Base-by-base conservation (phyloP, 192 early-diverging fungal genomes). In the Funneliformis mosseae region DNA sequence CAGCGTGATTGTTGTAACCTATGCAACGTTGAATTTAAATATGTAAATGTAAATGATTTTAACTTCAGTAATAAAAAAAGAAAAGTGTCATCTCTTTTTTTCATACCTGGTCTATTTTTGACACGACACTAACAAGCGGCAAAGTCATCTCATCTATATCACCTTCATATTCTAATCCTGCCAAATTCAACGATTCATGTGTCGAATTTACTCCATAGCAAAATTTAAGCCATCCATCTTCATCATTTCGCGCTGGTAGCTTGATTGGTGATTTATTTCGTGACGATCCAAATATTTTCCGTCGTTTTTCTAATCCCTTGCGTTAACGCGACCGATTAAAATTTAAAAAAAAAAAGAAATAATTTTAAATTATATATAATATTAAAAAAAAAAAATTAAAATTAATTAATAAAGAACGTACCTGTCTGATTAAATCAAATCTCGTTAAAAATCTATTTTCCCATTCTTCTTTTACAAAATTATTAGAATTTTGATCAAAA, bases 151-250 rank as follows among this genome's bases (percentile, higher is more conserved):
- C 41, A 71, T 71, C 42, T 21, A 41, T 39, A 71, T 42, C 63
- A 27, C 63, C 63, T 66, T 28, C 25, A 66, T 16, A 10, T 66
- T 28, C 63, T 14, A 25, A 11, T 14, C 27, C 63, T 6, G 11
- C 63, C 5, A 66, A 66, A 33, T 28, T 39, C 69, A n/a, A n/a
- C 8, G 43, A 23, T 3, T 38, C n/a, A 8, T 62, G 33, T 33
- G 3, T 33, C 33, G 33, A 33, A 33, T 33, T 21, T 39, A 55
- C 16, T 48, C 77, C 77, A 55, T 78, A 78, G 18, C 77, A 78
- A 66, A 69, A 78, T 39, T 78, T 78, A 14, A 61, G 46, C 77
- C 77, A 78, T 28, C 41, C 77, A 67, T 64, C 48, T 50, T 78
- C 66, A 18, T 60, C 66, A 25, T 59, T 60, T 27, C 16, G 27